phyloP scores from a whole-genome alignment of 139 green algal genomes.

The Chlamydomonas incerta region DNA sequence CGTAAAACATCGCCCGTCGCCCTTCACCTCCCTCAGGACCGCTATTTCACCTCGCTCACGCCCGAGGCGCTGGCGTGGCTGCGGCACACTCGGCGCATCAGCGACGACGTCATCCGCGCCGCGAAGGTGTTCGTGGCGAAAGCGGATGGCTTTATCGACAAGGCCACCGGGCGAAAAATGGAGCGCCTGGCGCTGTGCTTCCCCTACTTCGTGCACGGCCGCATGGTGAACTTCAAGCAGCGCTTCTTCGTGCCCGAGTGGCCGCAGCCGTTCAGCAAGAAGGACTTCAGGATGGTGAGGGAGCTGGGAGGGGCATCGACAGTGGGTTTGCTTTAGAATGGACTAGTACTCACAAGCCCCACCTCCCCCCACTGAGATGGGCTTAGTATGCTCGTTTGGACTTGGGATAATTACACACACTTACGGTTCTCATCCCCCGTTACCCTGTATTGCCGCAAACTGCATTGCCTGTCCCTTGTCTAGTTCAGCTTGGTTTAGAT shows the following conservation, averaged over 20 bases:
- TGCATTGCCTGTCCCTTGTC: too few species aligned
- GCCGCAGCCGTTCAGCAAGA: conserved; percentile 34
- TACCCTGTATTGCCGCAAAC: too few species aligned
- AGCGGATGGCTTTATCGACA: not conserved
- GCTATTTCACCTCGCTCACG: conserved; percentile 30
- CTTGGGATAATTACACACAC: too few species aligned
- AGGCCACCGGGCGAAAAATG: not conserved
- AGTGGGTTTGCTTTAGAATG: too few species aligned
- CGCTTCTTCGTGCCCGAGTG: conserved; percentile 57
- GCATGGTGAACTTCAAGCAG: conserved; percentile 94
- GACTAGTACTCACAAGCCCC: too few species aligned
- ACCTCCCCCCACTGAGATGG: too few species aligned
- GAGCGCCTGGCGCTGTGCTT: conserved; percentile 73
- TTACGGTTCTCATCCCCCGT: too few species aligned
- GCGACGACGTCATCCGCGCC: conserved; percentile 50
- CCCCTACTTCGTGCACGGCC: conserved; percentile 79
- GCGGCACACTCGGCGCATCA: conserved; percentile 72
- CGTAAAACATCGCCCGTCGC: too few species aligned
- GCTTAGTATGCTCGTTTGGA: too few species aligned
- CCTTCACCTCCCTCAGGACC: not conserved
- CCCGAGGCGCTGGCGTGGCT: conserved; percentile 58
- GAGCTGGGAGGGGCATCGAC: not conserved
- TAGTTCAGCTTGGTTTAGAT: too few species aligned
- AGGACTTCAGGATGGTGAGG: conserved; percentile 81
- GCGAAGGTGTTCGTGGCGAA: not conserved